These are phyloP conservation scores for Sarocladium brachiariae DNA, from an alignment of 2,329 filamentous ascomycete genomes.

Conservation along the genomic window DNA sequence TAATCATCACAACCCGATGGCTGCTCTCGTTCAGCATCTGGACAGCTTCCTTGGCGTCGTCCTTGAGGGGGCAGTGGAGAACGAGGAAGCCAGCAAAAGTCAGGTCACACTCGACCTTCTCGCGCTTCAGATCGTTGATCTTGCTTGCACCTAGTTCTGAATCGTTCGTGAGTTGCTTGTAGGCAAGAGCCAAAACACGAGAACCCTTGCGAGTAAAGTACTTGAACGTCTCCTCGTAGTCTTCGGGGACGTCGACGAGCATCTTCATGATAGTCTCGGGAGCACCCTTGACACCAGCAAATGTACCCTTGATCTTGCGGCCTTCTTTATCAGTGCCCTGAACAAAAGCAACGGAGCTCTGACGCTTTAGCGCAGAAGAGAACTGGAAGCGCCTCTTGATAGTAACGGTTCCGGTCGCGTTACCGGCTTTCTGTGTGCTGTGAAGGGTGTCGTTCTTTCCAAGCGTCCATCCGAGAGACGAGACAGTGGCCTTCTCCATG, in stretches of 20 bases:
- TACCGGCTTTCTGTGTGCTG: conserved; percentile 40
- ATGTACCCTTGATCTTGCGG: conserved; percentile 74
- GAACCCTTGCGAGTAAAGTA: conserved; percentile 95
- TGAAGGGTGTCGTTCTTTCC: conserved; percentile 80
- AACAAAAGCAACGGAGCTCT: conserved; percentile 87
- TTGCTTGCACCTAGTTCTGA: conserved; percentile 73
- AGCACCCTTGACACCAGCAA: conserved; percentile 92
- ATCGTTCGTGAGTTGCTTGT: conserved; percentile 81
- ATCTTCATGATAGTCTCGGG: conserved; percentile 96
- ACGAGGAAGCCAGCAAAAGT: conserved; percentile 94
- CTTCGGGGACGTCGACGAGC: conserved; percentile 70
- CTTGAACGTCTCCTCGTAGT: conserved; percentile 98
- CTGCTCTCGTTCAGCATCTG: conserved; percentile 98
- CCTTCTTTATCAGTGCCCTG: conserved; percentile 66
- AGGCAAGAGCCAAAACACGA: conserved; percentile 86
- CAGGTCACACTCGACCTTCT: conserved; percentile 79
- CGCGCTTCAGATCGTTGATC: conserved; percentile 91
- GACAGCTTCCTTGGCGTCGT: conserved; percentile 88
- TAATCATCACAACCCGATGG: conserved; percentile 98
- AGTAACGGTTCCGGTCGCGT: conserved; percentile 65
- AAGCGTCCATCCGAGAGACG: conserved; percentile 86
- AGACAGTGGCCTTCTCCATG: conserved; percentile 95
- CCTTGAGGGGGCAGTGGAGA: conserved; percentile 90
- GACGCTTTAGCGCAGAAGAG: conserved; percentile 90
- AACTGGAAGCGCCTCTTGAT: conserved; percentile 98